A percentile compares a stretch with the other conserved stretches of the same genome.
Conservation (phyloP, 208 protist genomes). For the Phytomonas francai region DNA sequence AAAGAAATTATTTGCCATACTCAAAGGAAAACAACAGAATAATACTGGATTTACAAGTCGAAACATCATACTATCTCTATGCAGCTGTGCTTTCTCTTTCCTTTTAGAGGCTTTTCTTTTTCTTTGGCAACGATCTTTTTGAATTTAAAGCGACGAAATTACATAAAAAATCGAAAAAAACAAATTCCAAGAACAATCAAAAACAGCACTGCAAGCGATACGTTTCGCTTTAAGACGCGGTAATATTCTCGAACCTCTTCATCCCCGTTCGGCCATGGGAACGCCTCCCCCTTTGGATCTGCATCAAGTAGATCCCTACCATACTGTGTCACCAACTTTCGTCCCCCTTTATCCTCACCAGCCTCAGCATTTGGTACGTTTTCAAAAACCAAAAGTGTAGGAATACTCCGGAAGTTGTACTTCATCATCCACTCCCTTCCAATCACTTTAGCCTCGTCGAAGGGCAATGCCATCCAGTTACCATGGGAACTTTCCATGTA, state of each 20-base stretch:
- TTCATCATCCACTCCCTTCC: conserved; percentile 8
- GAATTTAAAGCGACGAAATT: background rate
- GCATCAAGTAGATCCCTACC: conserved; percentile 20
- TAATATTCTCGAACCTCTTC: background rate
- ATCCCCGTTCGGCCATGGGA: conserved; percentile 30
- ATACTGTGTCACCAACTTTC: conserved; percentile 16
- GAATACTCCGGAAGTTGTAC: conserved; percentile 24
- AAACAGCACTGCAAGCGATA: conserved; percentile 6
- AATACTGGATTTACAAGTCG: background rate
- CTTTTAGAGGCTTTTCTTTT: background rate
- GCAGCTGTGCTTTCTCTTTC: background rate
- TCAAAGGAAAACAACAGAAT: background rate
- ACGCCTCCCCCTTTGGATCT: conserved; percentile 32
- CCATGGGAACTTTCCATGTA: conserved; percentile 41
- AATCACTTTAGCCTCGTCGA: conserved; percentile 20
- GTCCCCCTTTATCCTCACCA: background rate
- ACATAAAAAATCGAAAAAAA: background rate
- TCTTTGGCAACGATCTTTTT: background rate
- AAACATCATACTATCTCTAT: background rate
- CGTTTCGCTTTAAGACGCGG: background rate
- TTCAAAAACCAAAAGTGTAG: conserved; percentile 42
- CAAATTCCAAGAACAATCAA: conserved; percentile 2
- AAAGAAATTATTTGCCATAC: background rate
- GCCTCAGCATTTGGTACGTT: conserved; percentile 10
- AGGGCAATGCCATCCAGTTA: conserved; percentile 40